Evolutionary conservation across 305 asterid species (phyloP).

Genomic region (Solanum aculeatissimum): DNA sequence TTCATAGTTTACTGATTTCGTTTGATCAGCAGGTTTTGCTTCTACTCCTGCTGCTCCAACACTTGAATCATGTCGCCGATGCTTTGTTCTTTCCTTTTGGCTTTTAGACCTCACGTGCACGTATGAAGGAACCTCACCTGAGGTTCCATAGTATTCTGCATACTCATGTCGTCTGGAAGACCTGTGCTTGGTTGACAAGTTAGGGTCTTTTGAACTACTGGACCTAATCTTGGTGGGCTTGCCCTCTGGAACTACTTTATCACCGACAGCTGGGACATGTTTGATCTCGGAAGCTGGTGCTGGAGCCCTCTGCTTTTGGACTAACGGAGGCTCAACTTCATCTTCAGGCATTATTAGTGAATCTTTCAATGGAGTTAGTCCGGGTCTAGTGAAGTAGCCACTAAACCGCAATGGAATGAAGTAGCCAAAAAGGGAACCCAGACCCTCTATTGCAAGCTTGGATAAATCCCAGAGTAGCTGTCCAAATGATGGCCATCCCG

Average conservation of each 20-base stretch:
- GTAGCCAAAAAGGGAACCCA: conserved; percentile 32
- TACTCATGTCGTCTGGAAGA: conserved; percentile 76
- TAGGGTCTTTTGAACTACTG: conserved; percentile 44
- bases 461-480: conserved; percentile 65
- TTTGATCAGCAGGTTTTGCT: conserved; percentile 38
- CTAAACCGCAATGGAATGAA: conserved; percentile 29
- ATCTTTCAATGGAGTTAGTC: conserved; percentile 82
- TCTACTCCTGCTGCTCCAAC: conserved; percentile 36
- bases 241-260: conserved; percentile 41
- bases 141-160: conserved; percentile 52
- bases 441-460: conserved; percentile 50
- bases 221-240: conserved; percentile 55
- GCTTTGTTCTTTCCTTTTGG: conserved; percentile 72
- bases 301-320: conserved; percentile 55
- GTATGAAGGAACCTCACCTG: conserved; percentile 41
- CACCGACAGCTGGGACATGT: conserved; percentile 31
- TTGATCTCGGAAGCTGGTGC: conserved; percentile 48
- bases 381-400: conserved; percentile 43
- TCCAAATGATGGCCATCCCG: conserved; percentile 86
- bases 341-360: conserved; percentile 79
- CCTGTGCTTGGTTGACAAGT: conserved; percentile 59
- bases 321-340: conserved; percentile 37
- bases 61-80: conserved; percentile 38
- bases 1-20: conserved; percentile 37
- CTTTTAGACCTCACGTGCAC: conserved; percentile 54